Evolutionary conservation across 176 grass and related monocot species (phyloP), one percentile per base, ranked within the genome.

Genomic region (Avena atlantica): DNA sequence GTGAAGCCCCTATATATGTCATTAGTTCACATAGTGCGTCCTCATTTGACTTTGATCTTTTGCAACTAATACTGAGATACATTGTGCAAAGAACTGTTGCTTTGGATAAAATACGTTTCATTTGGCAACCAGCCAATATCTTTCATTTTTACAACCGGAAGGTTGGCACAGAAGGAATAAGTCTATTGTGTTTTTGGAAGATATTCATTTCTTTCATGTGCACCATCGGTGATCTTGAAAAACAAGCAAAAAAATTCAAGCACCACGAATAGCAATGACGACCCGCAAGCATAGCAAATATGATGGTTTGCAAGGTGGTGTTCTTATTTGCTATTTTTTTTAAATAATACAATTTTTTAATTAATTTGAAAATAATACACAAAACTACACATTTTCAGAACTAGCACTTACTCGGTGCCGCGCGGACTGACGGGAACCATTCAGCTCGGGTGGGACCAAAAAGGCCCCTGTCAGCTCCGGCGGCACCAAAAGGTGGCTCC

Each of bases 101-200:
- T 34, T 67, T 67, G 36, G 64, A 67, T 67, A 67, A 67, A 63
- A 67, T 25, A 67, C 64, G 16, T 67, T 67, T 67, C 64, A 67
- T 34, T 67, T 67, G 64, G 27, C 6, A 25, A 67, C 14, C 64
- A 67, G 64, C 27, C 0, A 34, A 67, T 25, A 34, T 13, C 5
- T 25, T 1, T 34, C 64, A 67, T 34, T 36, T 12, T 25, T 27
- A 34, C 12, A 67, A 67, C 27, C 12, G 14, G 13, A 67, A 67
- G 64, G 64, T 36, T 67, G 64, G 64, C 25, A 36, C 27, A 67
- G 24, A 34, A 31, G 64, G 12, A 4, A 2, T 67, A 25, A 1
- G 13, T 67, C 64, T 14, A 67, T 36, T 67, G 14, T 67, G 64
- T 25, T 16, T 34, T 12, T 67, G 13, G 10, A 50, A 50, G 10